phyloP scores from a whole-genome alignment of 2,329 filamentous ascomycete species.

The Talaromyces sp. region DNA sequence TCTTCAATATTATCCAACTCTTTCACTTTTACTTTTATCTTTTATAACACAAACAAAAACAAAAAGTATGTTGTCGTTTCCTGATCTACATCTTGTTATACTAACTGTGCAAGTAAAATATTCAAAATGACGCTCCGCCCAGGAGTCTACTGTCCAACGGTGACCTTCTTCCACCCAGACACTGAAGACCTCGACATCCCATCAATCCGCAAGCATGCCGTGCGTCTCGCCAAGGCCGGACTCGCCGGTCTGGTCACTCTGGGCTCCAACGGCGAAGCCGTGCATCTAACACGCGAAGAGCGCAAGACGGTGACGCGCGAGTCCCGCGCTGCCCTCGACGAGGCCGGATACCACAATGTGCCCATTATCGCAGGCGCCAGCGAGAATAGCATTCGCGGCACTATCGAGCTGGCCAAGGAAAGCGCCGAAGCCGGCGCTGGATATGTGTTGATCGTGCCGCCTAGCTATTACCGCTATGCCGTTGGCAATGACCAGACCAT shows the following conservation, averaged over 20 bases:
- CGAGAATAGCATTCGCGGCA: slow-evolving; percentile 75
- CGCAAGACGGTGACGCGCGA: slow-evolving; percentile 70
- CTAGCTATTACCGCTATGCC: slow-evolving; percentile 75
- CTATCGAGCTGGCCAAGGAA: slow-evolving; percentile 68
- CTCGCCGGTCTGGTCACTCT: slow-evolving; percentile 79
- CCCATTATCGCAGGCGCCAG: slow-evolving; percentile 79
- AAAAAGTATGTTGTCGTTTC: background rate
- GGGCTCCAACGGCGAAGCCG: slow-evolving; percentile 87
- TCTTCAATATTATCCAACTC: background rate
- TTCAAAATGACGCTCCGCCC: slow-evolving; percentile 57
- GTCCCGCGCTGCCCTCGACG: slow-evolving; percentile 76
- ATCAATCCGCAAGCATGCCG: slow-evolving; percentile 73
- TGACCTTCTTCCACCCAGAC: slow-evolving; percentile 82
- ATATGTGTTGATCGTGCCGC: slow-evolving; percentile 73
- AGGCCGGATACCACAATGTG: slow-evolving; percentile 69
- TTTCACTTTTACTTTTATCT: background rate
- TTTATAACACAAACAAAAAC: background rate
- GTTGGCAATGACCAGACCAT: slow-evolving; percentile 68
- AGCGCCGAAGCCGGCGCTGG: slow-evolving; percentile 68
- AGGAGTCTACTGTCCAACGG: slow-evolving; percentile 82
- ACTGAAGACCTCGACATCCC: slow-evolving; percentile 82
- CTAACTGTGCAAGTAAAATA: background rate
- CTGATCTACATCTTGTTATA: background rate
- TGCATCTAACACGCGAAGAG: slow-evolving; percentile 75
- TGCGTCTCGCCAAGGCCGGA: slow-evolving; percentile 70